Conservation (phyloP, 2,329 filamentous ascomycete genomes). For the Trichoderma sp. region DNA sequence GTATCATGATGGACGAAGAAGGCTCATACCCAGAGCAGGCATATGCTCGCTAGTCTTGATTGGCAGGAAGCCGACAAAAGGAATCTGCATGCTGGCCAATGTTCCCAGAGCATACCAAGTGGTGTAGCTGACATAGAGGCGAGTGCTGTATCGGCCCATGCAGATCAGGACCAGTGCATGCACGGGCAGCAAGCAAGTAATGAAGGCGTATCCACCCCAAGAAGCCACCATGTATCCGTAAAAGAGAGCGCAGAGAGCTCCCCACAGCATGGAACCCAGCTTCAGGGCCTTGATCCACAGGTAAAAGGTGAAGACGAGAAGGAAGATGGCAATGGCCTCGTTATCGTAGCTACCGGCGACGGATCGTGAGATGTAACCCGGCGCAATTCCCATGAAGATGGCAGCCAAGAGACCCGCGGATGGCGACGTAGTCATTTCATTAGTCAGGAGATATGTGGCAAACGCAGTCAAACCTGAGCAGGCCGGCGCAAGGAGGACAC, state of each 20-base stretch:
- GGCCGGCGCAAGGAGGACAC: conserved; percentile 88
- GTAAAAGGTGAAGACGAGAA: conserved; percentile 97
- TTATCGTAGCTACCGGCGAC: conserved; percentile 99
- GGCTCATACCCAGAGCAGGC: conserved; percentile 77
- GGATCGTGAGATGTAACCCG: conserved; percentile 95
- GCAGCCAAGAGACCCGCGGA: conserved; percentile 94
- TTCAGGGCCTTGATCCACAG: conserved; percentile 99
- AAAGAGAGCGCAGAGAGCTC: conserved; percentile 87
- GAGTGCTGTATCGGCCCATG: conserved; percentile 94
- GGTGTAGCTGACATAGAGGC: conserved; percentile 93
- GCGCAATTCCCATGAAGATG: conserved; percentile 94
- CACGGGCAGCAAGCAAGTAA: conserved; percentile 92
- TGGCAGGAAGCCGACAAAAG: conserved; percentile 95
- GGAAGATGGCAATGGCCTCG: conserved; percentile 98
- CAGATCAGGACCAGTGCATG: conserved; percentile 91
- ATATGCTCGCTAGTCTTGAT: conserved; percentile 98
- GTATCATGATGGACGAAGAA: conserved; percentile 16
- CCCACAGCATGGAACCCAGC: conserved; percentile 94
- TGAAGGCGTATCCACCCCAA: conserved; percentile 99
- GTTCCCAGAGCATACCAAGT: conserved; percentile 98
- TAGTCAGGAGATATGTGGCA: conserved; percentile 90
- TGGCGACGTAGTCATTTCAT: conserved; percentile 93
- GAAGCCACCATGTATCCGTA: conserved; percentile 99
- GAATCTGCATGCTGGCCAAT: conserved; percentile 97
- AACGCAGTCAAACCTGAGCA: conserved; percentile 93